Evolutionary conservation across 2,329 filamentous ascomycete genomes (phyloP).

Genomic region (Pleomassaria siparia): DNA sequence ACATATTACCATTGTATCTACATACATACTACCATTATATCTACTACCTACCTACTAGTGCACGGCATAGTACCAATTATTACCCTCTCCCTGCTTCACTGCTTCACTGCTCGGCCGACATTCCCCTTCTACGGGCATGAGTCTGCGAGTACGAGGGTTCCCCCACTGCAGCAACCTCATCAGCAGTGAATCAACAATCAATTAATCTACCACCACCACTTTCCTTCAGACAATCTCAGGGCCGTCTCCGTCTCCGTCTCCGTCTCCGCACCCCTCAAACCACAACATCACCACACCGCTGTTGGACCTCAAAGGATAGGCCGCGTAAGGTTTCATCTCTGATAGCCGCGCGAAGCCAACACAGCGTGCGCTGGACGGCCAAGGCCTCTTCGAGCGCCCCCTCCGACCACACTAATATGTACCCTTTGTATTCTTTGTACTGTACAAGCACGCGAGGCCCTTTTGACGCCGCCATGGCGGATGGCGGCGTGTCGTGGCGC

Average conservation of each 20-base stretch:
- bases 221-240: neutral
- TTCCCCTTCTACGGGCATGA: neutral
- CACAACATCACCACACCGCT: neutral
- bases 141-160: neutral
- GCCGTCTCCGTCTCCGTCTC: too few species aligned
- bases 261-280: too few species aligned
- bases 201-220: neutral
- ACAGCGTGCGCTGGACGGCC: conserved; percentile 27
- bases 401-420: conserved; percentile 29
- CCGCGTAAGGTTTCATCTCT: conserved; percentile 35
- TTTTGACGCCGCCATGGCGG: conserved; percentile 35
- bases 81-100: neutral
- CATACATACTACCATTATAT: too few species aligned
- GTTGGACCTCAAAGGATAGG: conserved; percentile 14
- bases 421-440: too few species aligned
- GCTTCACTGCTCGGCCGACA: conserved; percentile 9
- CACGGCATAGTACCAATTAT: conserved; percentile 3
- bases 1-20: too few species aligned
- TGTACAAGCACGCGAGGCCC: conserved; percentile 28
- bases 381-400: conserved; percentile 30
- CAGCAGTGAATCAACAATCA: neutral
- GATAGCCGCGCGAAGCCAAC: conserved; percentile 37
- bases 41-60: too few species aligned
- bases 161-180: neutral
- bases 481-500: conserved; percentile 38